These are phyloP conservation scores for Mycosphaerella arachidis DNA, from an alignment of 2,329 filamentous ascomycete genomes.

Conservation along the genomic window DNA sequence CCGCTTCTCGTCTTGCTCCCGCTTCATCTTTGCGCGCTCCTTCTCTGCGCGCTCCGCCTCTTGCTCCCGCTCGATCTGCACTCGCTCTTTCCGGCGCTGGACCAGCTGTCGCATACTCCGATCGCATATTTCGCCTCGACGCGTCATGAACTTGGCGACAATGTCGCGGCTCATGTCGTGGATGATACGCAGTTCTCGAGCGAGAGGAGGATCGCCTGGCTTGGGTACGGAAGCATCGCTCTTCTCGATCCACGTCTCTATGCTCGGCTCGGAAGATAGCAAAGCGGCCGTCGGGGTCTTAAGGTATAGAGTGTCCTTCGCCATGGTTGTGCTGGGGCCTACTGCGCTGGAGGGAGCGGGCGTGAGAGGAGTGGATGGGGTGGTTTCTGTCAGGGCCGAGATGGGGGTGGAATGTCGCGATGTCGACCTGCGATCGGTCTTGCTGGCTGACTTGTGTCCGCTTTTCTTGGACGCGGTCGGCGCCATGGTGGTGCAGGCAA, in stretches of 20 bases:
- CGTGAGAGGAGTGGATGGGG: conserved; percentile 47
- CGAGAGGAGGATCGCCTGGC: conserved; percentile 46
- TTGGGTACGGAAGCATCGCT: conserved; percentile 50
- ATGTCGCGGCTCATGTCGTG: conserved; percentile 61
- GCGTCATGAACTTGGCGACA: conserved; percentile 40
- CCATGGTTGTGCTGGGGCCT: conserved; percentile 44
- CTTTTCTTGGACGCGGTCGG: conserved; percentile 31
- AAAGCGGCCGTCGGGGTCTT: conserved; percentile 53
- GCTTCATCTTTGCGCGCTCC: conserved; percentile 34
- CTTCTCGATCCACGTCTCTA: conserved; percentile 67
- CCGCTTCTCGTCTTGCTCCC: conserved; percentile 27
- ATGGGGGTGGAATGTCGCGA: conserved; percentile 77
- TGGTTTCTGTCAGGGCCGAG: conserved; percentile 40
- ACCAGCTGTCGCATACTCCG: conserved; percentile 68
- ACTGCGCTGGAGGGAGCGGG: conserved; percentile 59
- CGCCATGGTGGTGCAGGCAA: conserved; percentile 13
- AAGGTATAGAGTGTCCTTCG: conserved; percentile 55
- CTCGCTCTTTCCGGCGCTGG: conserved; percentile 58
- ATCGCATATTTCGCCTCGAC: conserved; percentile 63
- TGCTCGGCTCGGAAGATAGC: conserved; percentile 51
- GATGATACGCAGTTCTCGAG: conserved; percentile 60
- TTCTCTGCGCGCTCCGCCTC: conserved; percentile 49
- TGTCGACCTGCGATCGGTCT: conserved; percentile 57
- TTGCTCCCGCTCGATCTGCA: conserved; percentile 50
- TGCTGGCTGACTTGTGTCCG: conserved; percentile 26